A percentile compares a stretch with the other conserved stretches of the same genome.
Evolutionary conservation across 495 filamentous ascomycete species (phyloP).

Genomic region (Tuber calosporum): DNA sequence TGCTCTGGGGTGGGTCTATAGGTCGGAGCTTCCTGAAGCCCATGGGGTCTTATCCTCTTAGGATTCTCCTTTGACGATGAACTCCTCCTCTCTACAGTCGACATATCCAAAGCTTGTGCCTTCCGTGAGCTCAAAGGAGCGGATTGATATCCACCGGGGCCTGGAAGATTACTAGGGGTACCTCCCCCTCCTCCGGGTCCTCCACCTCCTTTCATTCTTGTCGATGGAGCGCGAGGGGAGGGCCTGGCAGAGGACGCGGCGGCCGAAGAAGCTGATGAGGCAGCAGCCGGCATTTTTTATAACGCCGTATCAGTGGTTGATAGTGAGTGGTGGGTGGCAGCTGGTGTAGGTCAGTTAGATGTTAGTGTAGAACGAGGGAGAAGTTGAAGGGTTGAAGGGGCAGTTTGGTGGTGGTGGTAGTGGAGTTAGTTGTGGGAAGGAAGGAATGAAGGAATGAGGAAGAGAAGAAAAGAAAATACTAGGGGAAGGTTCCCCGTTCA

Average conservation of each 20-base stretch:
- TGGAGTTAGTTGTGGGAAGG: slow-evolving; percentile 10
- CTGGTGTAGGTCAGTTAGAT: neutral
- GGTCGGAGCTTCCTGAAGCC: slow-evolving; percentile 81
- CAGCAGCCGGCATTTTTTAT: slow-evolving; percentile 30
- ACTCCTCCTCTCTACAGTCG: slow-evolving; percentile 83
- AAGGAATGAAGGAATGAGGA: too few species aligned
- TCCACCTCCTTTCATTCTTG: slow-evolving; percentile 40
- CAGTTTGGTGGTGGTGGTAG: slow-evolving; percentile 2
- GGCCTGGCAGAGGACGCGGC: slow-evolving; percentile 40
- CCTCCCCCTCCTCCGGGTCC: slow-evolving; percentile 24
- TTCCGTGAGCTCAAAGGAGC: slow-evolving; percentile 61
- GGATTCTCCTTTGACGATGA: slow-evolving; percentile 65
- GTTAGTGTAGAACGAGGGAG: neutral
- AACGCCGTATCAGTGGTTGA: neutral
- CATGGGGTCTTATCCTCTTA: slow-evolving; percentile 68
- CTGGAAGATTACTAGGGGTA: slow-evolving; percentile 28
- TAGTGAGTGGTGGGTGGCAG: neutral
- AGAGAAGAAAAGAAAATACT: slow-evolving; percentile 26
- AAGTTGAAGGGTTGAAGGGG: neutral
- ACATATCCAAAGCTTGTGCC: slow-evolving; percentile 70
- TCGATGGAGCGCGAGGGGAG: slow-evolving; percentile 42
- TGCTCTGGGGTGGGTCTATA: slow-evolving; percentile 87
- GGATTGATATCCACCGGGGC: slow-evolving; percentile 41
- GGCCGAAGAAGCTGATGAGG: slow-evolving; percentile 41
- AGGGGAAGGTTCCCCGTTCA: slow-evolving; percentile 34